Conservation (phyloP, 371 early-diverging fungal species). For the Actinomortierella wolfii region DNA sequence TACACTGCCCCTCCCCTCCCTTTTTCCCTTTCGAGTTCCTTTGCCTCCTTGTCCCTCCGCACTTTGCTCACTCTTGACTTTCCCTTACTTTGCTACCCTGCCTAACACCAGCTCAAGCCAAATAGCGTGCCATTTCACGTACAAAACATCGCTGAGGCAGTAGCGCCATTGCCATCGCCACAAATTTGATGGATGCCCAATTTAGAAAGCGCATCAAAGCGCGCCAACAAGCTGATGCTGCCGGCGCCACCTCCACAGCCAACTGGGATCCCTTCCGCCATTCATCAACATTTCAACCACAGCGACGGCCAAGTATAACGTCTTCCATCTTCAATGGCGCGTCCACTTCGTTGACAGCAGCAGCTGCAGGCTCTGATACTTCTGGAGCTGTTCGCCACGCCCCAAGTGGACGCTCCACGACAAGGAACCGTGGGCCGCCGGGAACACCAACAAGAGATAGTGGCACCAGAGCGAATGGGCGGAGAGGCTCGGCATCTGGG, state of each 20-base stretch:
- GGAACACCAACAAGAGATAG: constrained; percentile 6
- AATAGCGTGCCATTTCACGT: too few species aligned
- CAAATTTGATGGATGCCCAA: constrained; percentile 12
- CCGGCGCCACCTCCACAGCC: constrained; percentile 6
- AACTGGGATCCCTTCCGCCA: constrained; percentile 11
- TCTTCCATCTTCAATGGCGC: too few species aligned
- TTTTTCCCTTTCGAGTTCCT: neutral
- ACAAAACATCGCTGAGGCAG: too few species aligned
- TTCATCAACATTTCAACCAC: too few species aligned
- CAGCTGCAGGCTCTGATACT: neutral
- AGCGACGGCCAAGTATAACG: too few species aligned
- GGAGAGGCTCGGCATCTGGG: neutral
- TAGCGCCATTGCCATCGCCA: neutral
- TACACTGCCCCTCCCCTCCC: neutral
- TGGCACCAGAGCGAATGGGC: constrained; percentile 1
- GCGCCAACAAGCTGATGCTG: constrained; percentile 11
- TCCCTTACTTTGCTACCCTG: neutral
- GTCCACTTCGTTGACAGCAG: too few species aligned
- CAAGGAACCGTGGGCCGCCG: constrained; percentile 16
- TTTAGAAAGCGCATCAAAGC: constrained; percentile 26
- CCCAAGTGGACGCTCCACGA: constrained; percentile 6
- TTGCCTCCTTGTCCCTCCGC: neutral
- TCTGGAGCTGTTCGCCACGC: constrained; percentile 21
- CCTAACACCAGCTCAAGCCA: too few species aligned
- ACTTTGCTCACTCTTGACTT: neutral